Percentiles rank a stretch among this genome's conserved stretches.
These are phyloP conservation scores for Eutrema yunnanense DNA, from an alignment of 345 rosid species.

Conservation along the genomic window DNA sequence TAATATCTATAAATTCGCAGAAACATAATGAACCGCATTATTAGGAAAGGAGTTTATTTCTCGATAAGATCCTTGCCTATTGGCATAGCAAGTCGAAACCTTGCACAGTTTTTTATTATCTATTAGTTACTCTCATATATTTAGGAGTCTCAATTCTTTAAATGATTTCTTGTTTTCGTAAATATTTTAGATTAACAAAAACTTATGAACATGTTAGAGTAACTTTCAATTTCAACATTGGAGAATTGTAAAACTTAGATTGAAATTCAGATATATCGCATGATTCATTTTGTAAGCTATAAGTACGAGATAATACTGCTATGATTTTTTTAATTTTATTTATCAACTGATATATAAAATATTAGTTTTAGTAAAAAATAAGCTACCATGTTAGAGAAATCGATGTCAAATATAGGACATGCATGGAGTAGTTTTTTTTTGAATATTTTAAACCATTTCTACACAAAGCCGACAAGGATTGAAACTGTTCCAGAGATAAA, in stretches of 20 bases:
- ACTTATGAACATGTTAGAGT: neutral
- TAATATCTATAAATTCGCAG: neutral
- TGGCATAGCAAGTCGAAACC: neutral
- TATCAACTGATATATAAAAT: neutral
- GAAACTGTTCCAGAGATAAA: too few relatives aligned
- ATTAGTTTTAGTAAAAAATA: neutral
- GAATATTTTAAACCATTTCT: too few relatives aligned
- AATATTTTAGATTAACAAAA: neutral
- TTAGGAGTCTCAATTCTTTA: neutral
- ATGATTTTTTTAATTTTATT: neutral
- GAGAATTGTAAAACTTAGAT: neutral
- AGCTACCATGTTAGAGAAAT: neutral
- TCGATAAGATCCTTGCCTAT: neutral
- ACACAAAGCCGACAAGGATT: too few relatives aligned
- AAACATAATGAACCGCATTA: neutral
- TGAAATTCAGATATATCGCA: neutral
- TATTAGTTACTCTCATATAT: neutral
- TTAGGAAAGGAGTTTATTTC: neutral
- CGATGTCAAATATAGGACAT: neutral
- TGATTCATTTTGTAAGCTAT: neutral
- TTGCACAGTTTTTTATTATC: neutral
- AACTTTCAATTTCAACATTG: neutral
- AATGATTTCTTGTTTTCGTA: neutral
- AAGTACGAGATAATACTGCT: neutral
- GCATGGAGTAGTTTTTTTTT: too few relatives aligned